These are phyloP conservation scores for Wickerhamiella musiphila DNA, from an alignment of 805 yeast species.

Conservation along the genomic window DNA sequence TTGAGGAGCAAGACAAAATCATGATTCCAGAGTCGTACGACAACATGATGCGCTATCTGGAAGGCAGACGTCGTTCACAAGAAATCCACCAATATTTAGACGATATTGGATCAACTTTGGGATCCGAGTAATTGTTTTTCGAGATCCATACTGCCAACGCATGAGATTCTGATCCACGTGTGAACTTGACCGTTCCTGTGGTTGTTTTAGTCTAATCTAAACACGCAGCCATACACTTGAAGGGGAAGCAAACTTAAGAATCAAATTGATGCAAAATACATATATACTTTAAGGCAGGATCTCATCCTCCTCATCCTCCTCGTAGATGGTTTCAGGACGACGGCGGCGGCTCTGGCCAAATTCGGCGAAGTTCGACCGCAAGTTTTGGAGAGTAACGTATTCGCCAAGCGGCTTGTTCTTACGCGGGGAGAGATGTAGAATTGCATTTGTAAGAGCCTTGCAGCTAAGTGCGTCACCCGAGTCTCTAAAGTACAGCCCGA, in stretches of 20 bases:
- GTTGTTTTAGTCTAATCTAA: too few relatives aligned
- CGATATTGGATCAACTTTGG: conserved; percentile 2
- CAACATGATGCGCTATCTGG: conserved; percentile 83
- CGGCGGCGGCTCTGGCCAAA: too few relatives aligned
- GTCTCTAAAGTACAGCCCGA: conserved; percentile 10
- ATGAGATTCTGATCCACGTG: too few relatives aligned
- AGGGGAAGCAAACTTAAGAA: neutral
- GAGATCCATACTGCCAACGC: too few relatives aligned
- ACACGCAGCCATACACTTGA: too few relatives aligned
- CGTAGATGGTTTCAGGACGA: conserved; percentile 12
- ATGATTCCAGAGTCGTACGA: conserved; percentile 76
- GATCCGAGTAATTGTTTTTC: too few relatives aligned
- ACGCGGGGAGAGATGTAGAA: conserved; percentile 10
- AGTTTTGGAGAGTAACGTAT: conserved; percentile 9
- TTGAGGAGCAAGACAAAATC: conserved; percentile 31
- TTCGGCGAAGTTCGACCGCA: too few relatives aligned
- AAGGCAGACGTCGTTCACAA: conserved; percentile 77
- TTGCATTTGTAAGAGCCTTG: conserved; percentile 10
- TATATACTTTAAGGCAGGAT: neutral
- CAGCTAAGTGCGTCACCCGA: conserved; percentile 9
- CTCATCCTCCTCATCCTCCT: conserved; percentile 16
- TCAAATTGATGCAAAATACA: neutral
- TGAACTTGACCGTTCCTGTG: too few relatives aligned
- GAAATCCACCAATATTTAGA: conserved; percentile 40
- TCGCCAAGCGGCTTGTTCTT: conserved; percentile 2